phyloP scores from a whole-genome alignment of 306 rosid genomes.

The Quillaja saponaria region DNA sequence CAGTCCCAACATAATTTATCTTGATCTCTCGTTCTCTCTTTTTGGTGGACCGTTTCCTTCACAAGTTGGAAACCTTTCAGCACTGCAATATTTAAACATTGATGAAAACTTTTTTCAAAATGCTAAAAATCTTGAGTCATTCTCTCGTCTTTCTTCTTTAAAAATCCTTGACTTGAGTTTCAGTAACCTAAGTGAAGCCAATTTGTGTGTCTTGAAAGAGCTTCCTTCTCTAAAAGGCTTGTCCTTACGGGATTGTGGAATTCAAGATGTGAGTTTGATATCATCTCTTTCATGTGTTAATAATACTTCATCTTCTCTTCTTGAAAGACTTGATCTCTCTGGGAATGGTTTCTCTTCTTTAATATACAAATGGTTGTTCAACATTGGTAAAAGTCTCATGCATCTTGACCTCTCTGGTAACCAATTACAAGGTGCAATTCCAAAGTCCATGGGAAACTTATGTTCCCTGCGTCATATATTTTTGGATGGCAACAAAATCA shows the following conservation, averaged over 20 bases:
- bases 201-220: neutral
- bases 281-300: neutral
- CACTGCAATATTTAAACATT: neutral
- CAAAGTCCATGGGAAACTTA: neutral
- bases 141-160: neutral
- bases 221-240: neutral
- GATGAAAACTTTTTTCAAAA: neutral
- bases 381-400: neutral
- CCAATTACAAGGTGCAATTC: conserved; percentile 1
- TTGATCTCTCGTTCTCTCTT: neutral
- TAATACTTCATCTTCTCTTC: neutral
- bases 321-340: neutral
- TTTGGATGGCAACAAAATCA: neutral
- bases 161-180: neutral
- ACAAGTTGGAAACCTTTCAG: neutral
- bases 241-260: neutral
- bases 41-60: neutral
- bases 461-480: neutral
- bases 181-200: neutral
- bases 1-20: neutral
- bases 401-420: neutral
- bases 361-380: neutral
- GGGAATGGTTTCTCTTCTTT: neutral
- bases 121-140: neutral
- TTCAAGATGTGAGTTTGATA: neutral